phyloP scores from a whole-genome alignment of 75 land plant genomes.

The Larix kaempferi region DNA sequence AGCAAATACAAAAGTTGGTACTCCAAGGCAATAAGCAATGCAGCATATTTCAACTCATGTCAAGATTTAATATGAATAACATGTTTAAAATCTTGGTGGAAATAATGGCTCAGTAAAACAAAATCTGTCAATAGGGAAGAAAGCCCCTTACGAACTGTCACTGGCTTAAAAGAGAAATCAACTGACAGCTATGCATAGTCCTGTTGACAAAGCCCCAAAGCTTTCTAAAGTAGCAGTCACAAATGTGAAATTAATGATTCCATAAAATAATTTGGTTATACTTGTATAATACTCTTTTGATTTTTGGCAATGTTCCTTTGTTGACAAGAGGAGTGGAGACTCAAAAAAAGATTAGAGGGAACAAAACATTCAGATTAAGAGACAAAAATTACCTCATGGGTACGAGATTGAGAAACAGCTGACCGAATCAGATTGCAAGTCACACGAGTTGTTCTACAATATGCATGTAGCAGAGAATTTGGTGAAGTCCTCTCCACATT shows the following conservation, averaged over 20 bases:
- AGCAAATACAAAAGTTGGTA: neutral
- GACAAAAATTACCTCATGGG: constrained; percentile 79
- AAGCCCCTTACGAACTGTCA: neutral
- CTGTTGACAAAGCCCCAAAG: neutral
- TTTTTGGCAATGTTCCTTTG: neutral
- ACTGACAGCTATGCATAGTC: neutral
- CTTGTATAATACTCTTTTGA: neutral
- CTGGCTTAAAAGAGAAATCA: neutral
- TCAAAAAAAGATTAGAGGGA: neutral
- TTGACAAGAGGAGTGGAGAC: neutral
- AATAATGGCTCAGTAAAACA: neutral
- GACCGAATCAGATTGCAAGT: constrained; percentile 79
- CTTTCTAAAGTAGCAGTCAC: neutral
- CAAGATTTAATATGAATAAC: neutral
- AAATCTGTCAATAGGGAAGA: neutral
- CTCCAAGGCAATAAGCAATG: neutral
- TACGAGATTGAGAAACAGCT: constrained; percentile 74
- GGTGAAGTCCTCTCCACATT: constrained; percentile 67
- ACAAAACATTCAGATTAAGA: neutral
- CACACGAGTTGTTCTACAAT: constrained; percentile 79
- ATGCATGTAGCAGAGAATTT: constrained; percentile 85
- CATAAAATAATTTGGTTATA: neutral
- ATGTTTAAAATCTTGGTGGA: neutral
- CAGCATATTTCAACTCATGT: neutral
- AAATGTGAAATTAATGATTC: neutral